phyloP scores from a whole-genome alignment of 805 yeast genomes.

The Ogataea glucozyma region DNA sequence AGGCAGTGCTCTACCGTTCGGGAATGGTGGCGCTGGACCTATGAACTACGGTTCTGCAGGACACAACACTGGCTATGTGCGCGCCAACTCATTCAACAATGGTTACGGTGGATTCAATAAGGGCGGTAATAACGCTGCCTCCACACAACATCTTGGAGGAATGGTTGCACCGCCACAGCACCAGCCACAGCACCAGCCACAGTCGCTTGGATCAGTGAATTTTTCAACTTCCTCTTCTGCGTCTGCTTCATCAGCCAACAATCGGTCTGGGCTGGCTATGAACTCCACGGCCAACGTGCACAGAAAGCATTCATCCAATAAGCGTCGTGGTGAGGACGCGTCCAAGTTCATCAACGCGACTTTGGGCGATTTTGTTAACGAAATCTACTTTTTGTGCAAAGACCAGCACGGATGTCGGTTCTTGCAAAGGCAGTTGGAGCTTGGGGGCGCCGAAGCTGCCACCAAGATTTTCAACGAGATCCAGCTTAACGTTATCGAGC shows the following conservation, averaged over 20 bases:
- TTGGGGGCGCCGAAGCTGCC: conserved; percentile 60
- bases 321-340: conserved; percentile 61
- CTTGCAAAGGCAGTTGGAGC: conserved; percentile 82
- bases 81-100: conserved; percentile 17
- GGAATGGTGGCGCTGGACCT: not conserved
- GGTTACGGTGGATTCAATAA: too few species aligned
- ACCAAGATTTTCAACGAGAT: conserved; percentile 81
- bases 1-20: conserved; percentile 3
- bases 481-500: conserved; percentile 71
- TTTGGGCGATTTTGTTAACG: conserved; percentile 67
- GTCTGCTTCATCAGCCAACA: not conserved
- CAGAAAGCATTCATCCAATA: conserved; percentile 36
- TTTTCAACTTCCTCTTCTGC: not conserved
- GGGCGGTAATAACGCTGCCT: too few species aligned
- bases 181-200: not conserved
- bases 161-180: conserved; percentile 4
- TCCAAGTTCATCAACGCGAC: conserved; percentile 67
- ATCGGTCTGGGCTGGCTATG: conserved; percentile 24
- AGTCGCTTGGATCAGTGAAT: not conserved
- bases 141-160: not conserved
- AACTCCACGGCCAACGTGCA: conserved; percentile 37
- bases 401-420: conserved; percentile 98
- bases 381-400: conserved; percentile 78
- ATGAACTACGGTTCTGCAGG: conserved; percentile 5
- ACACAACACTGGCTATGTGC: conserved; percentile 8